Evolutionary conservation across 352 stramenopile species (phyloP).

Genomic region (Blastocystis sp.): DNA sequence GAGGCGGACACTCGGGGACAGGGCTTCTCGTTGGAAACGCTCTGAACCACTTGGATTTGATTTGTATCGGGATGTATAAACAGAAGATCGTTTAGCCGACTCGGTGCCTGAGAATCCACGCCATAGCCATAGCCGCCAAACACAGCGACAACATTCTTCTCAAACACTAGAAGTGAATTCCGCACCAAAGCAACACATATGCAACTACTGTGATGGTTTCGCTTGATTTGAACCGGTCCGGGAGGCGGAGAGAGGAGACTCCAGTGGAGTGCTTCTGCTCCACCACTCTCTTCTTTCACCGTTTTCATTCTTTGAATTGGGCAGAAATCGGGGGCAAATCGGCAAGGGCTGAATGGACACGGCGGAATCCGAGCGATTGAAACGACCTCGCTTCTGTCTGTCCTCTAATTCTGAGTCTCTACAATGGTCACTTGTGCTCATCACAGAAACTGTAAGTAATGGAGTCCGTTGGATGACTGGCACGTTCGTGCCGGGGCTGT

Average conservation of each 20-base stretch:
- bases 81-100: conserved; percentile 1
- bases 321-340: not conserved
- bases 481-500: not conserved
- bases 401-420: conserved; percentile 1
- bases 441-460: conserved; percentile 20
- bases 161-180: not conserved
- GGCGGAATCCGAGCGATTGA: not conserved
- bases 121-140: conserved; percentile 14
- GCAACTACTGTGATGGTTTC: conserved; percentile 25
- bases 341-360: not conserved
- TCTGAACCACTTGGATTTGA: not conserved
- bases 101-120: not conserved
- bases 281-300: not conserved
- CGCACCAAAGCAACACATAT: not conserved
- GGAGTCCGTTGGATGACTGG: not conserved
- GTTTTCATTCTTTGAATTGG: not conserved
- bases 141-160: not conserved
- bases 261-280: not conserved
- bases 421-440: conserved; percentile 25
- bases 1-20: not conserved
- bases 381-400: not conserved
- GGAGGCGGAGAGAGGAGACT: not conserved
- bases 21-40: not conserved
- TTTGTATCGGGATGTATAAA: not conserved
- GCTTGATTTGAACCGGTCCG: not conserved